Evolutionary conservation across 306 rosid genomes (phyloP), one percentile per base, ranked within the genome.

Genomic region (Spatholobus suberectus): DNA sequence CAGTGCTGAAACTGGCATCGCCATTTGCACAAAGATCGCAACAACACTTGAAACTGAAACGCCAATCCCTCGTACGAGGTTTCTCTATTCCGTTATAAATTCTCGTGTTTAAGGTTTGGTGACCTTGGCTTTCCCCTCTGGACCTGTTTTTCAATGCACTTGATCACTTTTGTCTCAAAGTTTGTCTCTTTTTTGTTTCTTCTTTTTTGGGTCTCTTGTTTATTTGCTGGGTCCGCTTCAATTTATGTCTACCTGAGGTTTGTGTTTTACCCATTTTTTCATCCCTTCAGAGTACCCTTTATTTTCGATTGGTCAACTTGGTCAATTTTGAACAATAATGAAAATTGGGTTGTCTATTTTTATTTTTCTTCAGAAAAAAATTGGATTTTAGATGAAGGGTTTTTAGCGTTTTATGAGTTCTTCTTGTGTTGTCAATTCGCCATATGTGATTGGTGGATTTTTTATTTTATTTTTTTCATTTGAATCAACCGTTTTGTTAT

Each of bases 241-340:
- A 11, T 63, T 62, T 62, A 73, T 62, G 44, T 7, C 29, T 37
- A 37, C 57, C 32, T 3, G 27, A 35, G 59, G 13, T 66, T 54
- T 5, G n/a, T 41, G 55, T 24, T 5, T 79, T 24, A 10, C 17
- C 70, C 6, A 29, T 68, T 69, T 55, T 75, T 15, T 21, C 29
- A 68, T 23, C 59, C 17, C 17, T 35, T 0, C 20, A 13, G 69
- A 38, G 24, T 51, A 26, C 69, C 44, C 57, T 9, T 61, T 61
- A 47, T 70, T 71, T 40, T 63, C 24, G 11, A 74, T 73, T 75
- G 80, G 87, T 86, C 83, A 86, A 83, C 89, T 61, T 57, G 26
- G 23, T 72, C 81, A 21, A 10, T 40, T 83, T 34, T 75, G 11
- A 54, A 2, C 12, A 40, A 58, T 11, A n/a, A 21, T 71, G 78